These are phyloP conservation scores for Hansenula lynferdii DNA, from an alignment of 1,139 yeast species.

Conservation along the genomic window DNA sequence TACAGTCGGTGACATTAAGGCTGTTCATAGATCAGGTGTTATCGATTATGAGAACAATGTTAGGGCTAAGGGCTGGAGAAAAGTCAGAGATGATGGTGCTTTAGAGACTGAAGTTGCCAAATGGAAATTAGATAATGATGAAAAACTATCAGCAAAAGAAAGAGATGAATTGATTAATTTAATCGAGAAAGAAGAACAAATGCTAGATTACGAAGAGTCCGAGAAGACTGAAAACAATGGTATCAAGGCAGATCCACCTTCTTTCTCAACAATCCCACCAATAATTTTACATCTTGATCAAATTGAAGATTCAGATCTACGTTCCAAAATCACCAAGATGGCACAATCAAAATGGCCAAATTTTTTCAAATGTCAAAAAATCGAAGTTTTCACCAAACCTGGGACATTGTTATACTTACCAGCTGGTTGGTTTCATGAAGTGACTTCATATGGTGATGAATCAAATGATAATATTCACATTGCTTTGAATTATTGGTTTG, in stretches of 20 bases:
- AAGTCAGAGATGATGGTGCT: slow-evolving; percentile 60
- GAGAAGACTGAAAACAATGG: slow-evolving; percentile 17
- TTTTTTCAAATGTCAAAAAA: slow-evolving; percentile 35
- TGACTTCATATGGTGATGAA: slow-evolving; percentile 50
- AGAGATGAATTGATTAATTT: slow-evolving; percentile 15
- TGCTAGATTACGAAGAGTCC: slow-evolving; percentile 16
- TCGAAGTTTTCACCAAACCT: slow-evolving; percentile 45
- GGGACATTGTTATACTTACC: slow-evolving; percentile 71
- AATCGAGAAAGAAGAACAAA: slow-evolving; percentile 19
- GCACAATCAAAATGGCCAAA: slow-evolving; percentile 40
- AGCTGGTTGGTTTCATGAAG: slow-evolving; percentile 82
- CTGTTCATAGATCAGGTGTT: slow-evolving; percentile 53
- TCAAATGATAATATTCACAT: slow-evolving; percentile 37
- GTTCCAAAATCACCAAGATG: slow-evolving; percentile 28
- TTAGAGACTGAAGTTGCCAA: slow-evolving; percentile 40
- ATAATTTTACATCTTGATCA: slow-evolving; percentile 55
- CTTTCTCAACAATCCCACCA: slow-evolving; percentile 62
- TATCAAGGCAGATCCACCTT: slow-evolving; percentile 53
- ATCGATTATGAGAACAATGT: slow-evolving; percentile 54
- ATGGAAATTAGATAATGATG: slow-evolving; percentile 19
- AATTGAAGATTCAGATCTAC: slow-evolving; percentile 27
- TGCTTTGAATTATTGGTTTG: slow-evolving; percentile 72
- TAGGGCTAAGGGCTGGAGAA: slow-evolving; percentile 54
- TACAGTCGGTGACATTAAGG: slow-evolving; percentile 54
- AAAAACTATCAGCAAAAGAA: slow-evolving; percentile 6